phyloP scores from a whole-genome alignment of 2,329 filamentous ascomycete genomes.

The Colletotrichum viniferum region DNA sequence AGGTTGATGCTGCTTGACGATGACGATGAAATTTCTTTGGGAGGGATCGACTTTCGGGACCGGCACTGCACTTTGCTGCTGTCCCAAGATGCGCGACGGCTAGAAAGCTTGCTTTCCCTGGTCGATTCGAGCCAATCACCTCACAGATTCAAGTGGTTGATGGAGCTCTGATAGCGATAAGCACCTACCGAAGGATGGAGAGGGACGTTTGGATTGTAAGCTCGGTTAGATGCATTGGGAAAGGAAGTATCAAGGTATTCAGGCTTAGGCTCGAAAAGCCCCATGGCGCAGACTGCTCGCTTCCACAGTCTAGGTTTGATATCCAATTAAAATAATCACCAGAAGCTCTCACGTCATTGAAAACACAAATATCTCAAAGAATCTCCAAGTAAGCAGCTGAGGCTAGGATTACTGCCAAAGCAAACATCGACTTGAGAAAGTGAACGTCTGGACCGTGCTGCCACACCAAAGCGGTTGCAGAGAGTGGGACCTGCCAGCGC shows the following conservation, averaged over 20 bases:
- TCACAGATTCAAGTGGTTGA: background rate
- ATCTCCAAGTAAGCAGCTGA: background rate
- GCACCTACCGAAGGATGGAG: background rate
- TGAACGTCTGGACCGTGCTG: conserved; percentile 28
- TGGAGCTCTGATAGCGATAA: conserved; percentile 16
- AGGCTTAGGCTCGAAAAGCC: background rate
- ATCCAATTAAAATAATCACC: background rate
- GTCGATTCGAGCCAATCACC: conserved; percentile 7
- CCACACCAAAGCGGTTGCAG: background rate
- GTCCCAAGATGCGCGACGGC: background rate
- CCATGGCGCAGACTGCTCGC: background rate
- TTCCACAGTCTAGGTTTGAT: background rate
- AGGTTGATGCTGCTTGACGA: conserved; percentile 2
- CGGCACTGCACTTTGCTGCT: background rate
- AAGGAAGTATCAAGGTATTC: background rate
- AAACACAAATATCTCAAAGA: background rate
- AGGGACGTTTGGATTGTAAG: background rate
- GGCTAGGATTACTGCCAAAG: background rate
- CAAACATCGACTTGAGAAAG: background rate
- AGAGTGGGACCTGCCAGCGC: conserved; percentile 6
- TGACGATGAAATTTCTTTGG: conserved; percentile 25
- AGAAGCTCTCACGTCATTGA: background rate
- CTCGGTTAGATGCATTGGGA: conserved; percentile 5
- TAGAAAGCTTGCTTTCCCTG: conserved; percentile 16
- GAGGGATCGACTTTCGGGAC: background rate